Evolutionary conservation across 1,284 basidiomycete genomes (phyloP).

Genomic region (Ustanciosporium gigantosporum): DNA sequence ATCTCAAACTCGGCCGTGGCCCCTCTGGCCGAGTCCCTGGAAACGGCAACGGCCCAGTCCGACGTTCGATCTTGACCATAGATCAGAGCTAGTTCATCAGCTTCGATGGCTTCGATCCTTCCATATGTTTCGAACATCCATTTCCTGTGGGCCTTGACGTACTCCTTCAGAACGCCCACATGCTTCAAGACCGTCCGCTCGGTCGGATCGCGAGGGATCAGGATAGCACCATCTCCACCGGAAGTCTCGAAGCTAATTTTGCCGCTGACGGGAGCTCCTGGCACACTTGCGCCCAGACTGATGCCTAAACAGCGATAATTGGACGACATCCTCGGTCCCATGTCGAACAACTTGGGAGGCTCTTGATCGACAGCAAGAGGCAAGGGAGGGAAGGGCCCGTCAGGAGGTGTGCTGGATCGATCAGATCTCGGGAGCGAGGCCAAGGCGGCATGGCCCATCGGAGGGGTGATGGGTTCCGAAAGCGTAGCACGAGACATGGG

Average conservation of each 20-base stretch:
- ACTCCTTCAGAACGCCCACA: slow-evolving; percentile 45
- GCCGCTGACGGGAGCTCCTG: slow-evolving; percentile 31
- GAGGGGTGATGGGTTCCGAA: slow-evolving; percentile 4
- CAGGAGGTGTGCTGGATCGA: slow-evolving; percentile 29
- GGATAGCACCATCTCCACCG: slow-evolving; percentile 47
- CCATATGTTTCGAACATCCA: slow-evolving; percentile 47
- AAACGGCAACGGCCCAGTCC: slow-evolving; percentile 50
- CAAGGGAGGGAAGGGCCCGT: slow-evolving; percentile 39
- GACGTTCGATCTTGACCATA: slow-evolving; percentile 45
- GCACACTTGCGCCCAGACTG: slow-evolving; percentile 14
- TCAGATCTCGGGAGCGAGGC: neutral
- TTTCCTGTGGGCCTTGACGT: slow-evolving; percentile 41
- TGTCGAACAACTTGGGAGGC: slow-evolving; percentile 34
- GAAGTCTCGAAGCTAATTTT: slow-evolving; percentile 42
- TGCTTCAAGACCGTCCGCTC: slow-evolving; percentile 41
- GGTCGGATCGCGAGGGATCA: slow-evolving; percentile 46
- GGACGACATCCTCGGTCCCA: slow-evolving; percentile 44
- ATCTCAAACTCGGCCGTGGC: slow-evolving; percentile 47
- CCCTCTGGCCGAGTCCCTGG: slow-evolving; percentile 31
- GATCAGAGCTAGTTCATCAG: slow-evolving; percentile 40
- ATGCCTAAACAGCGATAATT: slow-evolving; percentile 42
- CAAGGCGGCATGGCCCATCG: neutral
- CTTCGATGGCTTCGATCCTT: slow-evolving; percentile 39
- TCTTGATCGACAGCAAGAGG: slow-evolving; percentile 41
- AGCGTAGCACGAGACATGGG: slow-evolving; percentile 6